Base-by-base conservation (phyloP, 306 rosid genomes). In the Sophora flavescens region DNA sequence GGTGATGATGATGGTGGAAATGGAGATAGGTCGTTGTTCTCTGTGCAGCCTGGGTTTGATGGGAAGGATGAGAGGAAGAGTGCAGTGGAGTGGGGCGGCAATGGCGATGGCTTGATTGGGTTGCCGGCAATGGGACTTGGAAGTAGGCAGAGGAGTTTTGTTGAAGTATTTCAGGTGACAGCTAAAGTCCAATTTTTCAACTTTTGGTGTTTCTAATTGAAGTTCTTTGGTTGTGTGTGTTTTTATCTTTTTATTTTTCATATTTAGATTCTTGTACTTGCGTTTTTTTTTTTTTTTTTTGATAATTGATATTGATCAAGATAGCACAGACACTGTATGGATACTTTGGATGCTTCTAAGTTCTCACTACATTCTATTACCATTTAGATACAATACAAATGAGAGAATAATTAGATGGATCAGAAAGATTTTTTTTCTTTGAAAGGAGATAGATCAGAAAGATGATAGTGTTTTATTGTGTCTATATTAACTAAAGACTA, bases 111-210 rank as follows among this genome's bases (percentile, higher is more conserved):
- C 35, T 82, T 91, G 81, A 90, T 93, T 39, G 93, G 98, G 35
- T 79, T 89, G 84, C 96, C 93, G 18, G 83, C 93, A 64, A 64
- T 93, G 35, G 98, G 97, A 35, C 90, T 88, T 73, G 93, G 93
- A 41, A 91, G 82, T 80, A 87, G 86, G 87, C 97, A 87, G 63
- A 91, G 86, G 85, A 90, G 93, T 65, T 87, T 88, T 73, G 93
- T 91, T 7, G 95, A 92, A 42, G 80, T 95, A 33, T 80, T 90
- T 88, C 93, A 92, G 91, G 98, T 92, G 82, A 68, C 58, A 45
- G 39, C 47, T 68, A 8, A 8, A 15, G 0, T 2, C 18, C 2
- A 26, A n/a, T 57, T 67, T 50, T 63, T 16, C 57, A n/a, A 12
- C 16, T 13, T 30, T 30, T 57, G 67, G 0, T 65, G 61, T 14